Evolutionary conservation across 2,329 filamentous ascomycete genomes (phyloP), one percentile per base, ranked within the genome.

Genomic region (Penicillium sp.): DNA sequence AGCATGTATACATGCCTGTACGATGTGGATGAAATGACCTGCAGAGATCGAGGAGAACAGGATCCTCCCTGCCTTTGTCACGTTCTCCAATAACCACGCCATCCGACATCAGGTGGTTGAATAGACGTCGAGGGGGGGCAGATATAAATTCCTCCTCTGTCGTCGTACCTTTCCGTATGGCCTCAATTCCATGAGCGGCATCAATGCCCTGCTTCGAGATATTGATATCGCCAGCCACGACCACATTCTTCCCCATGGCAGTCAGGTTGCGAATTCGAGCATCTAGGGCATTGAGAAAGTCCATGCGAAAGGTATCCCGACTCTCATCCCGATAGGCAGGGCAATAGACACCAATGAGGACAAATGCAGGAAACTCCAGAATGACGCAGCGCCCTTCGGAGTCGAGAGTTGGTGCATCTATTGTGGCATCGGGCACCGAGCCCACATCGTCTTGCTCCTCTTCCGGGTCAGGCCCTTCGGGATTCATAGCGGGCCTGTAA

Each of bases 1-100:
- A 97, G 71, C 93, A 96, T 0, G 94, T 97, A 71, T 91, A 97
- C 94, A 99, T 97, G 57, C 91, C 91, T 58, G 80, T 79, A 38
- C 94, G 82, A n/a, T 78, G 75, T 0, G 90, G 88, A 67, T 97
- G 89, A 67, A 92, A 95, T 27, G 82, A 83, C 46, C 94, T 84
- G 63, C 89, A 92, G 18, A 95, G 79, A 74, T 99, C 94, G 82
- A 88, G 90, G 39, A 97, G 76, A 1, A 92, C 83, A 3, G 90
- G 84, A 13, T 79, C 65, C 68, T 92, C 87, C 60, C 88, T 81
- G 0, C 84, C 86, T 64, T 86, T 77, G 56, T 94, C 90, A 55
- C 85, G 82, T 35, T 82, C 75, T 0, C 86, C 70, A 10, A 83
- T 58, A 0, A 94, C 85, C 35, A 81, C 83, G 1, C 91, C 91